A percentile compares a stretch with the other conserved stretches of the same genome.
Conservation (phyloP, 2,329 filamentous ascomycete species). For the Hypoxylon sp. region DNA sequence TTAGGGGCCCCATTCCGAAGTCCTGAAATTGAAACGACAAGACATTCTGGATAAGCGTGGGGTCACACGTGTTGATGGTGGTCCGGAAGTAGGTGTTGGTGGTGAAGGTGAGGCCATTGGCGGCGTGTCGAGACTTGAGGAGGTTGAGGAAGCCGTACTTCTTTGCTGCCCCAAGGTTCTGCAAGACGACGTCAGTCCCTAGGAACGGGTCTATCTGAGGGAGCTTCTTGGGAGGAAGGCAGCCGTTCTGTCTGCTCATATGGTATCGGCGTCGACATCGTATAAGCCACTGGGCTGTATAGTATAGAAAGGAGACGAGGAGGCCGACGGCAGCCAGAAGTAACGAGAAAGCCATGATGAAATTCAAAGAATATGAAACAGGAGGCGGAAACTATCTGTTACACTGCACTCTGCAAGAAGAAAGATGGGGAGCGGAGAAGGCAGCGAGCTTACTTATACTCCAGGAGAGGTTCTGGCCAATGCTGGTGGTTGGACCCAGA, state of each 20-base stretch:
- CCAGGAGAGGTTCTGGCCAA: constrained; percentile 35
- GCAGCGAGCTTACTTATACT: constrained; percentile 44
- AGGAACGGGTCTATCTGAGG: constrained; percentile 42
- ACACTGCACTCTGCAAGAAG: constrained; percentile 34
- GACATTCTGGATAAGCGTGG: constrained; percentile 44
- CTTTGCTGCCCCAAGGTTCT: constrained; percentile 41
- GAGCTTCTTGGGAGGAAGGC: constrained; percentile 45
- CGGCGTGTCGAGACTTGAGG: constrained; percentile 41
- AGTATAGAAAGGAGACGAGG: constrained; percentile 33
- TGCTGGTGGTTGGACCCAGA: constrained; percentile 41
- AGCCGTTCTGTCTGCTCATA: constrained; percentile 41
- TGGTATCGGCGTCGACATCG: constrained; percentile 35
- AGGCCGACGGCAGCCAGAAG: constrained; percentile 36
- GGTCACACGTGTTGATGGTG: constrained; percentile 47
- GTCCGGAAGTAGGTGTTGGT: constrained; percentile 46
- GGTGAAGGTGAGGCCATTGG: constrained; percentile 45
- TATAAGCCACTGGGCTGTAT: constrained; percentile 38
- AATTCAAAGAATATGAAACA: background rate
- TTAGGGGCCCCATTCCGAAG: constrained; percentile 44
- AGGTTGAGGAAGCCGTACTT: constrained; percentile 44
- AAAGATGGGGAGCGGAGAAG: constrained; percentile 44
- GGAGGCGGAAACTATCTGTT: constrained; percentile 25
- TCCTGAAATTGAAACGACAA: constrained; percentile 46
- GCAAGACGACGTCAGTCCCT: constrained; percentile 43
- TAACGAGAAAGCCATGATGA: constrained; percentile 43